phyloP scores from a whole-genome alignment of 192 early-diverging fungal species.

The Coemansia sp. region DNA sequence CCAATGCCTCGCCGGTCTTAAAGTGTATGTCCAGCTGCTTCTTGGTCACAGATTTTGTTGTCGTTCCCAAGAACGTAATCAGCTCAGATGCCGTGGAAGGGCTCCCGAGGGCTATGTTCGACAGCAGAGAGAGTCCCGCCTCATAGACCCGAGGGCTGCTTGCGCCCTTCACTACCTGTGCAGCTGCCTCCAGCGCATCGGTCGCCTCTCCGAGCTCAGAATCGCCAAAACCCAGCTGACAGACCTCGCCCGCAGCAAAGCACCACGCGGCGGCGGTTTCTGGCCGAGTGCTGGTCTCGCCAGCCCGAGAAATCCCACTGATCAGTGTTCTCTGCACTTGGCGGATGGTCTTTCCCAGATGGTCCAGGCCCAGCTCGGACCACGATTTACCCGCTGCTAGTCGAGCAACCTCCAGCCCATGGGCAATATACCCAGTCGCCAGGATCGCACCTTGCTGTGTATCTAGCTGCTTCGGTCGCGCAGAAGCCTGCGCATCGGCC shows the following conservation, averaged over 20 bases:
- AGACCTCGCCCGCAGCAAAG: slow-evolving; percentile 65
- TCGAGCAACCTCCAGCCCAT: slow-evolving; percentile 16
- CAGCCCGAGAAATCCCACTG: not conserved
- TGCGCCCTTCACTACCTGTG: slow-evolving; percentile 48
- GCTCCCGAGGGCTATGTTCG: slow-evolving; percentile 56
- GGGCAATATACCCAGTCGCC: slow-evolving; percentile 62
- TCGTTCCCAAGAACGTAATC: slow-evolving; percentile 48
- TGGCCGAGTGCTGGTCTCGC: slow-evolving; percentile 37
- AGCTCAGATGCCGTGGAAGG: slow-evolving; percentile 19
- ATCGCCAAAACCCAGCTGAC: slow-evolving; percentile 14
- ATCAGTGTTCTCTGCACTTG: not conserved
- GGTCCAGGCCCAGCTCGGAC: slow-evolving; percentile 15
- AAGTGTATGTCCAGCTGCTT: slow-evolving; percentile 82
- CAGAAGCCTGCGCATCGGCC: not conserved
- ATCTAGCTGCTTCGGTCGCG: slow-evolving; percentile 45
- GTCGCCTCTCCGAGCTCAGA: not conserved
- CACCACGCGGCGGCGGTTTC: slow-evolving; percentile 57
- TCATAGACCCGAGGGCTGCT: slow-evolving; percentile 82
- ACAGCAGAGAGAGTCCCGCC: slow-evolving; percentile 58
- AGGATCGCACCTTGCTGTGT: slow-evolving; percentile 62
- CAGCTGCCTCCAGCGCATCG: slow-evolving; percentile 16
- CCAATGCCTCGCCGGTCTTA: slow-evolving; percentile 75
- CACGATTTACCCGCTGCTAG: slow-evolving; percentile 10
- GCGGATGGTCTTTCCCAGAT: not conserved
- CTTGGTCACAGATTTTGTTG: slow-evolving; percentile 56